Base-by-base conservation (phyloP, 371 early-diverging fungal genomes). In the Mucor saturninus region DNA sequence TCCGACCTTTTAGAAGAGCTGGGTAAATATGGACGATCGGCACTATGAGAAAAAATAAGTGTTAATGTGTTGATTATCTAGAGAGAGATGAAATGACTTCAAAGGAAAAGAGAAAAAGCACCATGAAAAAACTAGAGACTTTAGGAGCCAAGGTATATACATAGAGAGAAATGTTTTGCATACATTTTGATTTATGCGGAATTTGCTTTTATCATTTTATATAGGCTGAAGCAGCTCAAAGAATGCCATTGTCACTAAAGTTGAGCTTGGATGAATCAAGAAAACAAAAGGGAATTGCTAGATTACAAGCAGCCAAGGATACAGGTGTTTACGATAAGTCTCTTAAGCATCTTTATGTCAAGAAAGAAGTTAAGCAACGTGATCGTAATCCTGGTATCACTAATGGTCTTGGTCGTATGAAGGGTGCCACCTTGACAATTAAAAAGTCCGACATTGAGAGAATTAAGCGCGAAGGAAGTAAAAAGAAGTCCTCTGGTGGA, bases 281-380 rank as follows among this genome's bases (percentile, higher is more conserved):
- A 51, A 61, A 74, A 26, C 57, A 70, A 46, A 56, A 46, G 37
- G 54, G 46, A 0, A 42, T 62, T 13, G 38, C 42, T 3, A 72
- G 67, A 40, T 26, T 81, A 30, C 81, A 81, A 39, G 75, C 76
- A 26, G 81, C 81, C 31, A 81, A 78, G 61, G 76, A 81, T 45
- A 46, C 70, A 11, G 81, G 81, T 31, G 53, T 81, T 8, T 81
- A 78, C 39, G 76, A 81, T 58, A 76, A 76, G 28, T 81, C 81
- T 13, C 48, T 74, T 8, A 68, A 68, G 35, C 81, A 81, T 64
- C 53, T 81, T 8, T 81, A 81, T 67, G 72, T 76, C 11, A 65
- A 73, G 21, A 66, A 73, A 3, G 65, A 71, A 54, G 54, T 62
- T 30, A 75, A 77, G 53, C 66, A 73, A 42, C 62, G 79, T 30